phyloP scores from a whole-genome alignment of 2,329 filamentous ascomycete species.

The Drechslerella stenobrocha region DNA sequence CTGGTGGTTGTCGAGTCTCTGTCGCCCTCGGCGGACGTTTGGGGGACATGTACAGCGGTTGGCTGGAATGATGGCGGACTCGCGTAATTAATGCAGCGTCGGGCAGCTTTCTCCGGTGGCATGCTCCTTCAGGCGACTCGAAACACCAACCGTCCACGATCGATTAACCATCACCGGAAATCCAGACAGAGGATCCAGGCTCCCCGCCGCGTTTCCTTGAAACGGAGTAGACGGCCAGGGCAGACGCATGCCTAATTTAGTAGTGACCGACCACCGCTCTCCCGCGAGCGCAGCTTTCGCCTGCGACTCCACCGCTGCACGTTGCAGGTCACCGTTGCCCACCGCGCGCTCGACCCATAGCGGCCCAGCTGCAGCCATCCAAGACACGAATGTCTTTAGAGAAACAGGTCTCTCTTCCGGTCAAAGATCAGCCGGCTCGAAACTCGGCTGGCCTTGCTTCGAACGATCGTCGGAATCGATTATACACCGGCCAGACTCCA shows the following conservation, averaged over 20 bases:
- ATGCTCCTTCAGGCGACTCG: constrained; percentile 33
- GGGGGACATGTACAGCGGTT: too few relatives aligned
- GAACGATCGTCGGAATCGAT: constrained; percentile 2
- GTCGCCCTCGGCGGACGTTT: too few relatives aligned
- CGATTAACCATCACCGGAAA: neutral
- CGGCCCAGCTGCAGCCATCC: neutral
- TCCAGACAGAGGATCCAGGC: neutral
- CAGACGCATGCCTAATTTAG: constrained; percentile 1
- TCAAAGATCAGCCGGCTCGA: constrained; percentile 17
- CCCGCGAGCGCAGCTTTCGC: neutral
- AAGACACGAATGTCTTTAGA: constrained; percentile 32
- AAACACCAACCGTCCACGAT: constrained; percentile 20
- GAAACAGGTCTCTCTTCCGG: constrained; percentile 14
- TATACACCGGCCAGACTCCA: neutral
- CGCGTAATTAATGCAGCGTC: too few relatives aligned
- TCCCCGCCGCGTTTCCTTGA: neutral
- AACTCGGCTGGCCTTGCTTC: constrained; percentile 15
- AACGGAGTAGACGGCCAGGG: neutral
- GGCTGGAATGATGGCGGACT: too few relatives aligned
- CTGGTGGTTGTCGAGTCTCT: too few relatives aligned
- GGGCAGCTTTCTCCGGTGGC: constrained; percentile 23
- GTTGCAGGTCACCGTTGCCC: neutral
- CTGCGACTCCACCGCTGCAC: too few relatives aligned
- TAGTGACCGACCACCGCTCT: neutral
- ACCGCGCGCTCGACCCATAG: neutral